A percentile compares a stretch with the other conserved stretches of the same genome.
Conservation (phyloP, 2,329 filamentous ascomycete species). For the Penicillium oxalicum region DNA sequence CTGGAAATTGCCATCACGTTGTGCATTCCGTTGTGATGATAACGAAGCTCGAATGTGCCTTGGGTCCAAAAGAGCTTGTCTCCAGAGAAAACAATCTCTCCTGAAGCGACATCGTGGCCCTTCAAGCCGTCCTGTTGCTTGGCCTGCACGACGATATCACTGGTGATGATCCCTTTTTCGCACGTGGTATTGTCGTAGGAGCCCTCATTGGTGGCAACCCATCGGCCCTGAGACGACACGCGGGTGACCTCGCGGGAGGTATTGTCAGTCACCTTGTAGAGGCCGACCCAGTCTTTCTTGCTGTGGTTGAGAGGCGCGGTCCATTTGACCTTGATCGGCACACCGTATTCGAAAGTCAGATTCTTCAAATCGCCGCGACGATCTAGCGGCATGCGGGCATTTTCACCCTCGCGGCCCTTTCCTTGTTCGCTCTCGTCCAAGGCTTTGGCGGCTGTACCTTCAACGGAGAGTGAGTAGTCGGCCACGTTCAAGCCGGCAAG, state of each 20-base stretch:
- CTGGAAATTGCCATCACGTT: slow-evolving; percentile 90
- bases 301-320: slow-evolving; percentile 79
- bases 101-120: slow-evolving; percentile 58
- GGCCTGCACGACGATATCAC: slow-evolving; percentile 54
- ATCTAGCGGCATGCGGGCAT: slow-evolving; percentile 60
- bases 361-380: slow-evolving; percentile 61
- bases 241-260: slow-evolving; percentile 76
- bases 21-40: slow-evolving; percentile 89
- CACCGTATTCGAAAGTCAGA: slow-evolving; percentile 77
- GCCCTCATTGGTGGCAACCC: slow-evolving; percentile 73
- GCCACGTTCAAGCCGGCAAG: slow-evolving; percentile 72
- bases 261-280: slow-evolving; percentile 96
- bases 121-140: slow-evolving; percentile 40
- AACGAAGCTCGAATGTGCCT: slow-evolving; percentile 93
- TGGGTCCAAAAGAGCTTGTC: slow-evolving; percentile 98
- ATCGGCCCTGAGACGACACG: slow-evolving; percentile 79
- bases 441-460: slow-evolving; percentile 56
- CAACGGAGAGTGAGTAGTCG: slow-evolving; percentile 70
- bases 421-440: slow-evolving; percentile 53
- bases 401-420: slow-evolving; percentile 67
- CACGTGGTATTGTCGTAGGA: slow-evolving; percentile 69
- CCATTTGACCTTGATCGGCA: slow-evolving; percentile 86
- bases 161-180: slow-evolving; percentile 68
- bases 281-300: slow-evolving; percentile 88
- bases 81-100: slow-evolving; percentile 80